Evolutionary conservation across 352 stramenopile genomes (phyloP).

Genomic region (Pythium apleroticum): DNA sequence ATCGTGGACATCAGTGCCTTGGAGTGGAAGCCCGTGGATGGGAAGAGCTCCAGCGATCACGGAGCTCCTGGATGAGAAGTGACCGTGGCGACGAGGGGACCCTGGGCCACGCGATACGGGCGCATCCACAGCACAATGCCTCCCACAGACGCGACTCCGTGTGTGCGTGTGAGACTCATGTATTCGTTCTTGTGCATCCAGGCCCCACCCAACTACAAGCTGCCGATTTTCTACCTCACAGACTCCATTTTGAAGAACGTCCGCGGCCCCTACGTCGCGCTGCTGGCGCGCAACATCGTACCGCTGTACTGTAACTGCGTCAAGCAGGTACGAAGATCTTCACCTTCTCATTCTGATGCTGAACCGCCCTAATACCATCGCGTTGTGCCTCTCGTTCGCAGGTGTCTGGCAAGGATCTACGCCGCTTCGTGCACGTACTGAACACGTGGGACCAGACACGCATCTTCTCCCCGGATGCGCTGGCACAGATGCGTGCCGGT

Average conservation of each 20-base stretch:
- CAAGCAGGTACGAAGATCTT: constrained; percentile 46
- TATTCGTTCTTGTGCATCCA: constrained; percentile 13
- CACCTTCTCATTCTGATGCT: background rate
- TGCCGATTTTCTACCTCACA: constrained; percentile 90
- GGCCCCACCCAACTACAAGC: constrained; percentile 78
- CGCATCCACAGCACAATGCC: background rate
- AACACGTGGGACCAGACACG: constrained; percentile 80
- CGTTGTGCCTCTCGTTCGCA: constrained; percentile 17
- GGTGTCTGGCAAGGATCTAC: constrained; percentile 79
- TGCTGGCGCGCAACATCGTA: constrained; percentile 73
- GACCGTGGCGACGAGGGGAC: background rate
- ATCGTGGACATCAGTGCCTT: background rate
- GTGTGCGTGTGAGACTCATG: background rate
- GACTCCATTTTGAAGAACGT: constrained; percentile 92
- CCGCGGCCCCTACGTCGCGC: constrained; percentile 59
- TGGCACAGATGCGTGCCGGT: constrained; percentile 66
- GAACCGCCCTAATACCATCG: too few species aligned
- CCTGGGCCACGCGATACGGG: background rate
- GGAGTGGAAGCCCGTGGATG: too few species aligned
- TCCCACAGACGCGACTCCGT: background rate
- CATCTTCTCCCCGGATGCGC: constrained; percentile 53
- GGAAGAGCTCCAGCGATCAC: background rate
- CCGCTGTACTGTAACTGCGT: constrained; percentile 87
- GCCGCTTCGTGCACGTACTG: constrained; percentile 81
- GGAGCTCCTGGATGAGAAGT: background rate